Evolutionary conservation across 164 flowering plant genomes (phyloP), one percentile per base, ranked within the genome.

Genomic region (Stephania yunnanensis): DNA sequence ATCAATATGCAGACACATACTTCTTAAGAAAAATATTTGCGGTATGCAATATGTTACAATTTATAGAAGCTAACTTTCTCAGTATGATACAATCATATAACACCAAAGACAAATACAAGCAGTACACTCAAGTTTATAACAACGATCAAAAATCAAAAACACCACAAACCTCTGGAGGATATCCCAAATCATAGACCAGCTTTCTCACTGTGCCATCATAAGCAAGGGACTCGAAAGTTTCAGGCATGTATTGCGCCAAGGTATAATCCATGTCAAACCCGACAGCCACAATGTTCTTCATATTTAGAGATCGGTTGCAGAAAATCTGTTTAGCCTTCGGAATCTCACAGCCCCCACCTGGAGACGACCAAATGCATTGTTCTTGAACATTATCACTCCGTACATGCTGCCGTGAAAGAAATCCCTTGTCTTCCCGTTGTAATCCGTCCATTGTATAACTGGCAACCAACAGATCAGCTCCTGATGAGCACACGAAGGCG

Each of bases 231-330:
- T 95, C 99, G 83, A 95, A 95, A 20, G 99, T 93, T 79, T 93
- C 96, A 29, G 99, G 89, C 83, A 82, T 95, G 87, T 95, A 95
- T 50, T 95, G 99, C 63, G 99, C 99, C 82, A 95, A 79, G 22
- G 99, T 95, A 78, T 95, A 95, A 83, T 95, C 99, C 99, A 95
- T 95, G 71, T 95, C 99, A 82, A 95, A 95, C 42, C 99, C 99
- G 30, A 95, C 97, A 71, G 99, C 93, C 72, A 90, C 88, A 79
- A 95, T 90, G 76, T 81, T 88, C 80, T 84, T 93, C 99, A 95
- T 95, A 82, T 95, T 95, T 79, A 95, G 79, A 69, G 98, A 90
- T 81, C 99, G 84, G 76, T 93, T 95, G 82, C 99, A 95, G 80
- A 95, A 95, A 44, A 95, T 91, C 76, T 87, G 93, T 78, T 89